Percentiles rank a stretch among this genome's conserved stretches.
Conservation (phyloP, 192 early-diverging fungal species). For the Backusella luteola region DNA sequence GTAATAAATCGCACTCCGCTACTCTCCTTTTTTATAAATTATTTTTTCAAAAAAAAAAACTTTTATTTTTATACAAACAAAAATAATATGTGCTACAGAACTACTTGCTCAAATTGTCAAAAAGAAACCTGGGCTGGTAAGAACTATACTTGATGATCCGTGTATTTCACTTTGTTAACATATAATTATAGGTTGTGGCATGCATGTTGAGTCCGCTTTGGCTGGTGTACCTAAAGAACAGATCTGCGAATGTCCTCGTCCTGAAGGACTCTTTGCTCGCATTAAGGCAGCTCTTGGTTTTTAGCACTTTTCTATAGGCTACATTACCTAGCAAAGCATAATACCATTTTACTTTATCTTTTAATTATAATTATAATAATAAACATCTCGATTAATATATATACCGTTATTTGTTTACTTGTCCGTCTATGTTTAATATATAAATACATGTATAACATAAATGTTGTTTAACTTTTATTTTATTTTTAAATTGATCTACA, state of each 20-base stretch:
- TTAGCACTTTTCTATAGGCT: neutral
- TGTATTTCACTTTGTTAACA: no score
- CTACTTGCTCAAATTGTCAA: neutral
- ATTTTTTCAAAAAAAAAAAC: neutral
- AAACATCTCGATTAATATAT: neutral
- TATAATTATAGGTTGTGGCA: neutral
- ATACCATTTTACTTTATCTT: neutral
- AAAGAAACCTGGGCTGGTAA: constrained; percentile 15
- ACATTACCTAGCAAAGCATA: neutral
- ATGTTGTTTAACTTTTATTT: neutral
- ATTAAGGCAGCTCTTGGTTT: neutral
- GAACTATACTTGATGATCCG: neutral
- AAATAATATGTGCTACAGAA: constrained; percentile 7
- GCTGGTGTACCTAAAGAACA: neutral
- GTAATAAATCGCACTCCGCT: neutral
- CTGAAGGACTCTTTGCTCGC: neutral
- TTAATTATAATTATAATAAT: neutral
- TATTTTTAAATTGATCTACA: neutral
- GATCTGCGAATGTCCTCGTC: constrained; percentile 2
- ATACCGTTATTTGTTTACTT: neutral
- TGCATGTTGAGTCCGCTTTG: neutral
- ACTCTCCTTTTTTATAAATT: neutral
- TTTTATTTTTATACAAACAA: neutral
- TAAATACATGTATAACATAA: neutral
- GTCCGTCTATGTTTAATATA: no score